These are phyloP conservation scores for Wickerhamomyces alni DNA, from an alignment of 805 yeast genomes.

Conservation along the genomic window DNA sequence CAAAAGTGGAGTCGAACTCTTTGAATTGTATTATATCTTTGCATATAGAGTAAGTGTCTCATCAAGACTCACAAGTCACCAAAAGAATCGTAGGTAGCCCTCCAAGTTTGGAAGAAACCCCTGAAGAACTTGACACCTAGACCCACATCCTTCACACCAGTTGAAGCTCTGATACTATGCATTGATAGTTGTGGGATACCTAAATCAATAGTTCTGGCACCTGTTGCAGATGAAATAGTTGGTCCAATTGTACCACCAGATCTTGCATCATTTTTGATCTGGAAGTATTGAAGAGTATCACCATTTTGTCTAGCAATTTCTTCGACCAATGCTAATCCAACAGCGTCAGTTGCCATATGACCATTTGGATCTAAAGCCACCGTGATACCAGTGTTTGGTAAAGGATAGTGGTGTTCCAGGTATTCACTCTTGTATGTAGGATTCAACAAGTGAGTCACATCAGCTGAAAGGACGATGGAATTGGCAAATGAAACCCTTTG, in stretches of 20 bases:
- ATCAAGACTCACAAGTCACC: constrained; percentile 41
- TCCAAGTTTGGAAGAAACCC: constrained; percentile 67
- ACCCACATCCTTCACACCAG: constrained; percentile 74
- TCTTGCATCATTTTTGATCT: constrained; percentile 77
- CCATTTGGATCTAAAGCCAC: constrained; percentile 73
- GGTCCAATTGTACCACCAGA: constrained; percentile 92
- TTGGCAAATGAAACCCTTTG: constrained; percentile 54
- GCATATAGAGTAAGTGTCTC: no score
- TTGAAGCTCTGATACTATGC: constrained; percentile 82
- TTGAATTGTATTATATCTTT: no score
- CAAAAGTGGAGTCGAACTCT: no score
- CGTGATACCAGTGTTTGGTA: constrained; percentile 71
- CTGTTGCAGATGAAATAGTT: constrained; percentile 52
- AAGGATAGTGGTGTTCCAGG: constrained; percentile 72
- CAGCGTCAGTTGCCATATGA: constrained; percentile 77
- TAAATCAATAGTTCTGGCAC: constrained; percentile 71
- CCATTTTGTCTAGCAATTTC: constrained; percentile 61
- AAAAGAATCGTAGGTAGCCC: constrained; percentile 46
- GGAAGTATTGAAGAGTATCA: constrained; percentile 73
- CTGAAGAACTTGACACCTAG: constrained; percentile 66
- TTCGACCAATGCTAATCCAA: constrained; percentile 64
- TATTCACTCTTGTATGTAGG: constrained; percentile 70
- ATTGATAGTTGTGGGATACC: constrained; percentile 82
- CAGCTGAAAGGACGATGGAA: constrained; percentile 76
- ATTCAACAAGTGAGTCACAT: constrained; percentile 75